Evolutionary conservation across 2,329 filamentous ascomycete species (phyloP), one percentile per base, ranked within the genome.

Genomic region (Botrytis paeoniae): DNA sequence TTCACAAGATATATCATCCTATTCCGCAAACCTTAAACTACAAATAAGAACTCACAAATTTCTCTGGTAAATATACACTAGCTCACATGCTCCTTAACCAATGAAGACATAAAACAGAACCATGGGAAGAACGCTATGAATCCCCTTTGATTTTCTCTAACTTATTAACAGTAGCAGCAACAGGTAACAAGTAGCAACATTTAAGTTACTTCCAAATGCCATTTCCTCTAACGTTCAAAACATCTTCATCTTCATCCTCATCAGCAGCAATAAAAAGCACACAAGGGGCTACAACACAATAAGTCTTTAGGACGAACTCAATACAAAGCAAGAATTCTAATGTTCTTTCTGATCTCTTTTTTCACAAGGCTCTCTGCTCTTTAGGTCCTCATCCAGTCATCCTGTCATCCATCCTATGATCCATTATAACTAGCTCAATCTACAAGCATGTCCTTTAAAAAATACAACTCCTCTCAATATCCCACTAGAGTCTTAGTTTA

Each of bases 121-220:
- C 10, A 14, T 14, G 10, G 48, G 4, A 1, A n/a, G 1, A 51
- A 6, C 12, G 1, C 48, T 51, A 51, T 51, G 4, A 16, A 16
- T n/a, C 3, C 4, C 4, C 12, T 16, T 16, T n/a, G 2, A n/a
- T 12, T 2, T 51, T 16, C 10, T 14, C 6, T 2, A n/a, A n/a
- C 25, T 51, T 51, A 14, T n/a, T n/a, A 1, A 16, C 12, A 51
- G 6, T n/a, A 51, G 22, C 12, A 51, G 22, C 48, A n/a, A n/a
- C 12, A 16, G 12, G 48, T 51, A 16, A 5, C 16, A 12, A 1
- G 4, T n/a, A n/a, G 4, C 48, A 51, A n/a, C 9, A 9, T 22
- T 5, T 22, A 48, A 5, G 35, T 37, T 41, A 41, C 10, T n/a
- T 51, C 45, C 20, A 51, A 5, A 25, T 25, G 43, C 22, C 22